Base-by-base conservation (phyloP, 305 asterid genomes). In the Striga hermonthica region DNA sequence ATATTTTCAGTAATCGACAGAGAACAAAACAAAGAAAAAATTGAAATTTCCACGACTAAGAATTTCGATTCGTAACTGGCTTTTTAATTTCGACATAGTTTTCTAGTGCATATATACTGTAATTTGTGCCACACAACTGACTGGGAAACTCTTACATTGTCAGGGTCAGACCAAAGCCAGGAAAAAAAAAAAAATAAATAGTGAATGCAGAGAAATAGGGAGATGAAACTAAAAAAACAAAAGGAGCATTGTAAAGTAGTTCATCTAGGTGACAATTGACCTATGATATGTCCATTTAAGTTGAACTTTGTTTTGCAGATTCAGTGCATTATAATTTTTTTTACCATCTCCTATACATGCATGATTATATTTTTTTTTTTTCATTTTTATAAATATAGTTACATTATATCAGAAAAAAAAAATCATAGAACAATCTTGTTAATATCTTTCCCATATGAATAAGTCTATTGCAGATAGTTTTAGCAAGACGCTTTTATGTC, bases 401-500 rank as follows among this genome's bases (percentile, higher is more conserved):
- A 22, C 31, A 22, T 22, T 22, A 22, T 22, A 22, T 22, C 35
- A 15, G 47, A 41, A 15, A 50, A 41, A 15, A 50, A 50, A 50
- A 16, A 4, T 50, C 5, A 6, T 14, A 14, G 57, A 48, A 49
- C 37, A 31, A 9, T 62, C 65, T 43, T 36, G 44, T 49, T 13
- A n/a, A 14, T 37, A 69, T 53, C 49, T 62, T 62, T 12, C 47
- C 37, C 52, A 65, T 4, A 14, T 14, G 10, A 4, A 11, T 41
- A 59, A 65, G 15, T 64, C 13, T 52, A 58, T 64, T 12, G 44
- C 36, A 60, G 13, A 67, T 31, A 67, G 65, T 65, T 61, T 31
- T n/a, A 41, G 65, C 38, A 57, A 64, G 83, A 60, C 37, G 82
- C 98, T 83, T 81, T 86, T 43, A 86, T 81, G 74, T 89, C 95